Evolutionary conservation across 106 monocot genomes (phyloP).

Genomic region (Dendrobium catenatum): DNA sequence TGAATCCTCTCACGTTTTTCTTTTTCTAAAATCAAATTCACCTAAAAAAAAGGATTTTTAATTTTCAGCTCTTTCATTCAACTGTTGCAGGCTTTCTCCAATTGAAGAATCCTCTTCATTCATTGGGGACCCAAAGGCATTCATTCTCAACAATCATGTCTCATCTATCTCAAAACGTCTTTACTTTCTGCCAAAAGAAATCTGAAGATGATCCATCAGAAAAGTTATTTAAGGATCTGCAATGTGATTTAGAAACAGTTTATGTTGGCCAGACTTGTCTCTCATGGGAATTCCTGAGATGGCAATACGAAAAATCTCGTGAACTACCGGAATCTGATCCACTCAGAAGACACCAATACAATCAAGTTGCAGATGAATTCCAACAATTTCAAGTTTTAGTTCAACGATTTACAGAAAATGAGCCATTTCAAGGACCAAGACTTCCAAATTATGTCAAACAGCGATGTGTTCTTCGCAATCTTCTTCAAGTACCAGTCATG

Average conservation of each 20-base stretch:
- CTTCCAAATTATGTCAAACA: slow-evolving; percentile 56
- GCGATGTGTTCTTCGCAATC: slow-evolving; percentile 38
- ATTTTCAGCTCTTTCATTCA: too few relatives aligned
- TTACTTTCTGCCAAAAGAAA: slow-evolving; percentile 23
- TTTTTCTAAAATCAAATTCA: too few relatives aligned
- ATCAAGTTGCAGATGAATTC: slow-evolving; percentile 72
- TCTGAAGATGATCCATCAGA: slow-evolving; percentile 29
- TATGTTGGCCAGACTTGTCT: slow-evolving; percentile 83
- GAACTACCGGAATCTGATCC: slow-evolving; percentile 43
- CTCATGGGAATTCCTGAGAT: slow-evolving; percentile 84
- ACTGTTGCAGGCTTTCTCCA: slow-evolving; percentile 50
- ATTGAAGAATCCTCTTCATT: slow-evolving; percentile 43
- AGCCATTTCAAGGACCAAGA: slow-evolving; percentile 61
- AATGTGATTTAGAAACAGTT: slow-evolving; percentile 54
- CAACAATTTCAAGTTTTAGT: slow-evolving; percentile 71
- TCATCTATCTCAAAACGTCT: slow-evolving; percentile 45
- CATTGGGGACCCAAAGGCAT: slow-evolving; percentile 27
- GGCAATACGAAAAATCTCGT: slow-evolving; percentile 73
- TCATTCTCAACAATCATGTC: slow-evolving; percentile 32
- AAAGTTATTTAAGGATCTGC: slow-evolving; percentile 57
- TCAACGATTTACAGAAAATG: slow-evolving; percentile 67
- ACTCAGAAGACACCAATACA: slow-evolving; percentile 32
- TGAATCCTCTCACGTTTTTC: too few relatives aligned
- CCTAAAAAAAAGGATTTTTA: too few relatives aligned
- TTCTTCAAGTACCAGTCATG: slow-evolving; percentile 81